Base-by-base conservation (phyloP, 768 basidiomycete species). In the Leccinum disarticulatum region DNA sequence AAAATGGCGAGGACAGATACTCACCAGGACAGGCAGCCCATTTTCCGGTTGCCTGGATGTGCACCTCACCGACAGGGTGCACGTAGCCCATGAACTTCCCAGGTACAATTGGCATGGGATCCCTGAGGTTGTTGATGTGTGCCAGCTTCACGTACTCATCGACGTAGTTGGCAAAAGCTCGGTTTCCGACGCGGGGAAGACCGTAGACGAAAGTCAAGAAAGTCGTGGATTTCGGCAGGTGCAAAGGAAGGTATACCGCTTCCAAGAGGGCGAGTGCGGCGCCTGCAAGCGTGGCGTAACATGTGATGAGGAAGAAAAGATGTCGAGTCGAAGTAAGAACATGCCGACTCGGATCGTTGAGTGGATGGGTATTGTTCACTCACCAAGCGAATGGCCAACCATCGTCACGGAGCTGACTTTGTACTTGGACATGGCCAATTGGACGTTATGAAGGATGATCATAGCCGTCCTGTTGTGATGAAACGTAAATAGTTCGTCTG, bases 21-120 rank as follows among this genome's bases (percentile, higher is more conserved):
- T 43, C 28, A 63, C 83, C 83, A 9, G 84, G 77, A 67, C 87
- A 89, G 19, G 70, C 58, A 35, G 76, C 67, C 87, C 86, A 88
- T n/a, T 70, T 66, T 0, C 73, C 75, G 5, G 70, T 73, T 41
- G 79, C 75, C 58, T 75, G 68, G 22, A 80, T 81, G 51, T 80
- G 79, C 3, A 75, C 68, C 59, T 81, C 80, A 1, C 79, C 77
- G 6, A 66, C 55, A 4, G 78, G 67, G 31, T 81, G 78, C 3
- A 60, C 70, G 52, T 75, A 81, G 10, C 74, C 79, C 41, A 79
- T 38, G 59, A 74, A 75, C 61, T 11, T 66, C 1, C 60, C 65
- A 1, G 75, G 75, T 4, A 63, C 9, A 53, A 67, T 75, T n/a
- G 80, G 79, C 6, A 81, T 51, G 2, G 70, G 68, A 51, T 81